Evolutionary conservation across 306 rosid genomes (phyloP).

Genomic region (Alnus glutinosa): DNA sequence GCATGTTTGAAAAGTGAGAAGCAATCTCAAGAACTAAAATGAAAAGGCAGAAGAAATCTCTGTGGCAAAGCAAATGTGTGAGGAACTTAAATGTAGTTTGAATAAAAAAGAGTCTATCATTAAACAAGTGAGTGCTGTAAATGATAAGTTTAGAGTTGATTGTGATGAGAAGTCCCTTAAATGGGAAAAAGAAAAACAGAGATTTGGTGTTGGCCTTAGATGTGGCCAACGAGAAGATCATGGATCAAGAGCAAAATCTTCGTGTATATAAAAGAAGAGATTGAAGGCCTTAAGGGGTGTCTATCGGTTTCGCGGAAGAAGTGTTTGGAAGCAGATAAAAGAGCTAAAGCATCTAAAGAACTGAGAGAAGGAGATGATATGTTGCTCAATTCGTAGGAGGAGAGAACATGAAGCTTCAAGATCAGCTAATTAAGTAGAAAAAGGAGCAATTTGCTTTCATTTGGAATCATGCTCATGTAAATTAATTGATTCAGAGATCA

Average conservation of each 20-base stretch:
- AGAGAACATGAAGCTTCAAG: constrained; percentile 52
- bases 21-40: too few relatives aligned
- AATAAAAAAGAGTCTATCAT: constrained; percentile 30
- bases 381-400: constrained; percentile 45
- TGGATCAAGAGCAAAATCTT: constrained; percentile 6
- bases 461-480: too few relatives aligned
- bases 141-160: constrained; percentile 51
- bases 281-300: constrained; percentile 49
- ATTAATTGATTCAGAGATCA: too few relatives aligned
- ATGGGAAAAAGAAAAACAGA: constrained; percentile 51
- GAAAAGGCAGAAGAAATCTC: too few relatives aligned
- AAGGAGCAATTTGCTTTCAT: constrained; percentile 58
- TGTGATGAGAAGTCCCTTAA: constrained; percentile 42
- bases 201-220: constrained; percentile 53
- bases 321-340: constrained; percentile 41
- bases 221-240: constrained; percentile 54
- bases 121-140: constrained; percentile 56
- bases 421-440: constrained; percentile 71
- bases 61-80: too few relatives aligned
- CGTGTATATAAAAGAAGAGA: constrained; percentile 45
- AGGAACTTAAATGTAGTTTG: too few relatives aligned
- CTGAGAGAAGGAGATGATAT: constrained; percentile 48
- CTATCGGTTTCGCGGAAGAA: constrained; percentile 51
- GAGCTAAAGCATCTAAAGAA: constrained; percentile 40
- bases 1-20: too few relatives aligned